Conservation (phyloP, 2,329 filamentous ascomycete species). For the Microdochium paspali region DNA sequence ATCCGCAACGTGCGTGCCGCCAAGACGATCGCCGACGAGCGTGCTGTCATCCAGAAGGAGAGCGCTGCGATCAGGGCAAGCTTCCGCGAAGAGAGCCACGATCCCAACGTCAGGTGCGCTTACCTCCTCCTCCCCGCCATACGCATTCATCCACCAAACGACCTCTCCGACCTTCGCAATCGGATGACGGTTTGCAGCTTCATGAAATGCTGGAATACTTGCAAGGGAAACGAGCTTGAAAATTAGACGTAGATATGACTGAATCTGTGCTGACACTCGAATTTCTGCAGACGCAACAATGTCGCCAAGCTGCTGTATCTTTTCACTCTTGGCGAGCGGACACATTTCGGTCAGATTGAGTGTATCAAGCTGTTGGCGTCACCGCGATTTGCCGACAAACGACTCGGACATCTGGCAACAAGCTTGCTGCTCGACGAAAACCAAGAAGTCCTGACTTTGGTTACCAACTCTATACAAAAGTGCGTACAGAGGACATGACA, state of each 20-base stretch:
- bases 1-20: constrained; percentile 98
- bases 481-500: constrained; percentile 30
- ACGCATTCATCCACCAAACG: too few relatives aligned
- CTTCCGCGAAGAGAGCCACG: constrained; percentile 92
- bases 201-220: too few relatives aligned
- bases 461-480: constrained; percentile 98
- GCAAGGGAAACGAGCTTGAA: too few relatives aligned
- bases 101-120: constrained; percentile 75
- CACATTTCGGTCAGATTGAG: constrained; percentile 98
- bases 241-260: too few relatives aligned
- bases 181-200: too few relatives aligned
- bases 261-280: too few relatives aligned
- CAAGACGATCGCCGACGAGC: constrained; percentile 97
- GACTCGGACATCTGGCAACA: constrained; percentile 88
- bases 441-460: constrained; percentile 91
- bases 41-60: constrained; percentile 97
- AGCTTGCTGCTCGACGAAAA: constrained; percentile 97
- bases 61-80: constrained; percentile 95
- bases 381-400: constrained; percentile 94
- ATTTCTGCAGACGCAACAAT: constrained; percentile 86
- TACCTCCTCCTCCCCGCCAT: too few relatives aligned
- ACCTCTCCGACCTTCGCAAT: neutral
- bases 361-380: constrained; percentile 95
- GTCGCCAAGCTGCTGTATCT: constrained; percentile 97
- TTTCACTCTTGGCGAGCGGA: constrained; percentile 93